Conservation (phyloP, 2,329 filamentous ascomycete genomes). For the Cladosporium sp. region DNA sequence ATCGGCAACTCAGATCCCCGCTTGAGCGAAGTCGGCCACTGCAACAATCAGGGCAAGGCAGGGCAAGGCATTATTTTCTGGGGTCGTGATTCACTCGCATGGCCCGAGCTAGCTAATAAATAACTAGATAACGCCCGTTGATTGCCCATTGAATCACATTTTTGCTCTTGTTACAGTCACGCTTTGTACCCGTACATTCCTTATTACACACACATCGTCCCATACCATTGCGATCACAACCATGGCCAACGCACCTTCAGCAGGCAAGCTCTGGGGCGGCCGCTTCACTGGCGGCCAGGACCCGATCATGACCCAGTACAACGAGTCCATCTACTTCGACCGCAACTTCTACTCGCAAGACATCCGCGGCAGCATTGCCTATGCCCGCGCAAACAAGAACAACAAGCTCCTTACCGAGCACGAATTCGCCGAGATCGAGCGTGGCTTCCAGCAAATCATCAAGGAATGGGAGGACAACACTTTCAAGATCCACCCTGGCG, state of each 20-base stretch:
- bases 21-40: neutral
- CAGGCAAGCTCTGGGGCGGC: constrained; percentile 56
- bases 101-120: constrained; percentile 6
- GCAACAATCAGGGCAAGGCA: neutral
- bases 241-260: constrained; percentile 23
- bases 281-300: constrained; percentile 70
- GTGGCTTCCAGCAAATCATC: constrained; percentile 59
- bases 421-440: constrained; percentile 71
- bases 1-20: neutral
- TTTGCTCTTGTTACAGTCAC: neutral
- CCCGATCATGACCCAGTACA: constrained; percentile 82
- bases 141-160: constrained; percentile 2
- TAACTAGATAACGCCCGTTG: neutral
- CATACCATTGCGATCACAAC: neutral
- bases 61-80: neutral
- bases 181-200: neutral
- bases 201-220: neutral
- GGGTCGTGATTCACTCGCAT: neutral
- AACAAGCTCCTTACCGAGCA: constrained; percentile 66
- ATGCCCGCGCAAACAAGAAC: constrained; percentile 74
- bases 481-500: constrained; percentile 44
- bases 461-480: constrained; percentile 45
- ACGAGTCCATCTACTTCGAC: constrained; percentile 76
- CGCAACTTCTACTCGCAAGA: constrained; percentile 74
- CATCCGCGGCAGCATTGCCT: constrained; percentile 75